Evolutionary conservation across 352 stramenopile species (phyloP).

Genomic region (Phytophthora colocasiae): DNA sequence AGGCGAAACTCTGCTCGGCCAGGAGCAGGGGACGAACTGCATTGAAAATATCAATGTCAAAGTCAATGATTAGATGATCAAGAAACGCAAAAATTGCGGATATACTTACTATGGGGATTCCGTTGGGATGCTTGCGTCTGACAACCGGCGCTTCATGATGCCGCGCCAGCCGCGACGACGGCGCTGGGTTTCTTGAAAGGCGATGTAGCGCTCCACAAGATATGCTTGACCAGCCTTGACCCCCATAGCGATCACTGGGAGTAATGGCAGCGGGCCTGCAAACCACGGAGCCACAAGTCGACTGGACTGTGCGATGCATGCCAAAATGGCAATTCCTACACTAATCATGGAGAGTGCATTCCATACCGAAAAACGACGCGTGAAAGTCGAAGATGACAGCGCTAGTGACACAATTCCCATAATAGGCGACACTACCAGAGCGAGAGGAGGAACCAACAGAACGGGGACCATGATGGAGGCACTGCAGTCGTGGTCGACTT

Average conservation of each 20-base stretch:
- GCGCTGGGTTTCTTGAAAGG: conserved; percentile 79
- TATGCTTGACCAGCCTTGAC: conserved; percentile 76
- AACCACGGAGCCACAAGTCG: conserved; percentile 85
- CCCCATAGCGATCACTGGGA: conserved; percentile 71
- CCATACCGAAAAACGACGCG: conserved; percentile 76
- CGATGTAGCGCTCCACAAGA: conserved; percentile 79
- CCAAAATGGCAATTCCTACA: conserved; percentile 71
- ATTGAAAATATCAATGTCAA: background rate
- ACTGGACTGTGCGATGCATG: conserved; percentile 67
- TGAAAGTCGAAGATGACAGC: conserved; percentile 75
- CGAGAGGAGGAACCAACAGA: conserved; percentile 70
- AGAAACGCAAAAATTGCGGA: no score
- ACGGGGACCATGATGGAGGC: conserved; percentile 80
- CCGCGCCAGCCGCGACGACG: conserved; percentile 78
- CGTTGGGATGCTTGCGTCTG: conserved; percentile 74
- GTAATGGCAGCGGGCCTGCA: conserved; percentile 67
- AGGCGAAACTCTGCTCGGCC: conserved; percentile 35
- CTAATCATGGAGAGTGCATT: conserved; percentile 85
- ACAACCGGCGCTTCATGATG: conserved; percentile 85
- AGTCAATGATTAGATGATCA: conserved; percentile 11
- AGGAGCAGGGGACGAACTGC: conserved; percentile 32
- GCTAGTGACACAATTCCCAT: conserved; percentile 79
- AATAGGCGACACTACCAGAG: conserved; percentile 74
- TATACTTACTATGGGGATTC: conserved; percentile 64
- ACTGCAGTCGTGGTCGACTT: conserved; percentile 73